These are phyloP conservation scores for Tilletiopsis washingtonensis DNA, from an alignment of 1,284 basidiomycete species.

Conservation along the genomic window DNA sequence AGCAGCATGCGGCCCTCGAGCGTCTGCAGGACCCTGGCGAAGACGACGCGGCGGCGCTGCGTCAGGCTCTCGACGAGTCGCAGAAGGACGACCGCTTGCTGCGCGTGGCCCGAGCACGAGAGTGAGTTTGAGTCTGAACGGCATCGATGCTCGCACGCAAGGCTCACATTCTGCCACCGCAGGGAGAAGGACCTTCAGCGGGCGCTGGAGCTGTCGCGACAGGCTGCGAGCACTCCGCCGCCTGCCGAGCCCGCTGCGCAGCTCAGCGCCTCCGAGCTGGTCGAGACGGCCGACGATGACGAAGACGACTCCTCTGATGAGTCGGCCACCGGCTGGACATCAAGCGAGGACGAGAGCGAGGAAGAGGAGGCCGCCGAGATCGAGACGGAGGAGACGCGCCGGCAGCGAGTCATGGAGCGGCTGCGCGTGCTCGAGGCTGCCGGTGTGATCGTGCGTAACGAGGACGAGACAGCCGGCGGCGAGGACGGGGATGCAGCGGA, in stretches of 20 bases:
- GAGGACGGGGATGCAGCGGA: conserved; percentile 48
- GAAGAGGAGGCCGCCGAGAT: conserved; percentile 45
- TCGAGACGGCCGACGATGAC: conserved; percentile 37
- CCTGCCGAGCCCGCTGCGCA: too few species aligned
- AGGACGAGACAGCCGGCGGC: not conserved
- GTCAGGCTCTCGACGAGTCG: conserved; percentile 22
- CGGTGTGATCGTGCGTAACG: conserved; percentile 64
- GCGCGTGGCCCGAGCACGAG: conserved; percentile 2
- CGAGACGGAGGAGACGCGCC: conserved; percentile 55
- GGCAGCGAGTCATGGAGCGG: conserved; percentile 65
- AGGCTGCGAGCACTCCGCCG: too few species aligned
- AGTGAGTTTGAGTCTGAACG: not conserved
- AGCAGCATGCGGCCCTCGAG: too few species aligned
- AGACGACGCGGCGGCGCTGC: conserved; percentile 18
- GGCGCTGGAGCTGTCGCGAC: conserved; percentile 15
- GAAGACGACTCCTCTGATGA: conserved; percentile 37
- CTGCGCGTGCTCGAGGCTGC: conserved; percentile 76
- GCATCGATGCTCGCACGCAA: not conserved
- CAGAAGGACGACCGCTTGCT: conserved; percentile 17
- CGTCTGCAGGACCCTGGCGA: conserved; percentile 13
- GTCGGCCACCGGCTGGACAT: conserved; percentile 50
- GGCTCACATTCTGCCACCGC: not conserved
- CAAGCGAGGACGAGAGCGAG: conserved; percentile 52
- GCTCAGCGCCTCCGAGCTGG: too few species aligned
- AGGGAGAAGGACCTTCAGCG: conserved; percentile 4